A percentile compares a stretch with the other conserved stretches of the same genome.
These are phyloP conservation scores for Elsinoe batatas DNA, from an alignment of 2,329 filamentous ascomycete species.

Conservation along the genomic window DNA sequence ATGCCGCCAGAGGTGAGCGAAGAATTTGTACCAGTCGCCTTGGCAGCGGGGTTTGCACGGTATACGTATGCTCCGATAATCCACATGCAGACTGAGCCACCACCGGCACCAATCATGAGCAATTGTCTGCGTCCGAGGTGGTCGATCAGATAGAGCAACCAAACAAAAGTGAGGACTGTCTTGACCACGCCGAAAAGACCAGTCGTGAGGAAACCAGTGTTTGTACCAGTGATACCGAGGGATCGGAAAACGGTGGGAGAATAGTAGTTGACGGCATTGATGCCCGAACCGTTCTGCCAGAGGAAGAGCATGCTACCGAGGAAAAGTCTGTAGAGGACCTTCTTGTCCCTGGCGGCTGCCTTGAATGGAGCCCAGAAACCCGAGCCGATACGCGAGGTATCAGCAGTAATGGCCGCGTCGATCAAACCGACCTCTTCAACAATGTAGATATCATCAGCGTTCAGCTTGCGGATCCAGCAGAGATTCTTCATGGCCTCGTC, in stretches of 20 bases:
- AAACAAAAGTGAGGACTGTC: slow-evolving; percentile 57
- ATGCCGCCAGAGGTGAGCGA: slow-evolving; percentile 42
- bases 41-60: slow-evolving; percentile 36
- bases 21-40: slow-evolving; percentile 18
- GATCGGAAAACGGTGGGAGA: slow-evolving; percentile 58
- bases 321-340: slow-evolving; percentile 17
- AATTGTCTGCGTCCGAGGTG: slow-evolving; percentile 51
- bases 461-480: slow-evolving; percentile 55
- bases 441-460: slow-evolving; percentile 53
- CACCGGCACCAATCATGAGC: slow-evolving; percentile 54
- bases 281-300: slow-evolving; percentile 67
- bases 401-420: slow-evolving; percentile 58
- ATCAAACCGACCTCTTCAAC: slow-evolving; percentile 63
- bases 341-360: slow-evolving; percentile 28
- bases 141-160: slow-evolving; percentile 61
- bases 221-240: slow-evolving; percentile 52
- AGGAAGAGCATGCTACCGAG: slow-evolving; percentile 30
- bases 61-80: slow-evolving; percentile 52
- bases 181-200: slow-evolving; percentile 72
- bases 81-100: slow-evolving; percentile 56
- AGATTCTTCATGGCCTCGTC: slow-evolving; percentile 34
- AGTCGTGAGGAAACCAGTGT: slow-evolving; percentile 54
- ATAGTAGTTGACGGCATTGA: slow-evolving; percentile 74
- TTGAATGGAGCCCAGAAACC: slow-evolving; percentile 68
- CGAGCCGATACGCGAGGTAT: slow-evolving; percentile 51